A percentile compares a stretch with the other conserved stretches of the same genome.
Evolutionary conservation across 306 rosid species (phyloP).

Genomic region (Leucaena leucocephala): DNA sequence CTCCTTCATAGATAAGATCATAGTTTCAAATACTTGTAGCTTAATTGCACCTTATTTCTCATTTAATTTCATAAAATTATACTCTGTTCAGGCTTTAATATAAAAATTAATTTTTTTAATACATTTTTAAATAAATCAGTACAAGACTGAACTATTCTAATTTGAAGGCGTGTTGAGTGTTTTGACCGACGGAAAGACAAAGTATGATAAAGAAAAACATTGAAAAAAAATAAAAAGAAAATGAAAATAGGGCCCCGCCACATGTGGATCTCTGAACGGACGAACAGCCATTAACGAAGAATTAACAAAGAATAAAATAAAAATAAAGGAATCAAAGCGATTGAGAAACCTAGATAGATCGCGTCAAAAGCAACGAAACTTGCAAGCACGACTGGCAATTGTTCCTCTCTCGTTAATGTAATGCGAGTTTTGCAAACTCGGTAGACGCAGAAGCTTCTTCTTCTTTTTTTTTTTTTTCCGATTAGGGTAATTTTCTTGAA

Average conservation of each 20-base stretch:
- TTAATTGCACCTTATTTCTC: too few species aligned
- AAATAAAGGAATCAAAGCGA: slow-evolving; percentile 23
- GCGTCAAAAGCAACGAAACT: slow-evolving; percentile 7
- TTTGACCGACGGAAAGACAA: too few species aligned
- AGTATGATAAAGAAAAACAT: not conserved
- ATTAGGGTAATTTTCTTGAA: slow-evolving; percentile 18
- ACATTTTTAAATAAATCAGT: too few species aligned
- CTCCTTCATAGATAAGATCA: too few species aligned
- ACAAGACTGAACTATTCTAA: too few species aligned
- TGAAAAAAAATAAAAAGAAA: not conserved
- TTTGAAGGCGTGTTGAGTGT: too few species aligned
- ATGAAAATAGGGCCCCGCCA: not conserved
- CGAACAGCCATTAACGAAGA: slow-evolving; percentile 10
- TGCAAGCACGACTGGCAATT: slow-evolving; percentile 14
- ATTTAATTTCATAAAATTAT: too few species aligned
- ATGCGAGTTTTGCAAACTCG: slow-evolving; percentile 12
- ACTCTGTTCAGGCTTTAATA: too few species aligned
- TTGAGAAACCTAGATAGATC: slow-evolving; percentile 50
- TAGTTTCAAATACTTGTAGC: too few species aligned
- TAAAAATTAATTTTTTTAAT: too few species aligned
- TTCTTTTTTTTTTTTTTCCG: not conserved
- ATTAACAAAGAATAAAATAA: not conserved
- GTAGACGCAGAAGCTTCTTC: not conserved
- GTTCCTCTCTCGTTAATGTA: slow-evolving; percentile 27
- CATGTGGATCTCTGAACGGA: not conserved